Evolutionary conservation across 345 rosid genomes (phyloP).

Genomic region (Limnanthes douglasii): DNA sequence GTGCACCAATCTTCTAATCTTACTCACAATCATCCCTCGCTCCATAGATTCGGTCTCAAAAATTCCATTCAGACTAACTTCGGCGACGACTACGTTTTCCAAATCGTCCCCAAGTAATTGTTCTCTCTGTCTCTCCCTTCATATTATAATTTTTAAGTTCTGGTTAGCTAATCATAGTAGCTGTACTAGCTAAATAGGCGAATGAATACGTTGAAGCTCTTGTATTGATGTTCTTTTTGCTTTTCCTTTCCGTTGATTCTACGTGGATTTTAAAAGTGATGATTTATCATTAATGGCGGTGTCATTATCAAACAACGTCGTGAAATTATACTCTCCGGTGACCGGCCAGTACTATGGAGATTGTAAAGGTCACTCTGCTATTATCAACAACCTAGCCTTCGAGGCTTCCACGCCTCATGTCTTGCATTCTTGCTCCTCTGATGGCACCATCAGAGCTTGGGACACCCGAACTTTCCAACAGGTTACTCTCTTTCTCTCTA

Average conservation of each 20-base stretch:
- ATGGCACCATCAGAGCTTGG: constrained; percentile 82
- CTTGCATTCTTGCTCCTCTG: constrained; percentile 84
- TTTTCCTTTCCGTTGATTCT: no score
- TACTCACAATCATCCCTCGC: constrained; percentile 3
- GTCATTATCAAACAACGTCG: constrained; percentile 63
- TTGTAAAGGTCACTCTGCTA: constrained; percentile 54
- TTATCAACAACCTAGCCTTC: constrained; percentile 59
- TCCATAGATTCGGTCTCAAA: constrained; percentile 39
- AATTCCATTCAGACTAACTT: constrained; percentile 76
- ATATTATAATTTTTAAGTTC: no score
- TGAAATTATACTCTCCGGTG: constrained; percentile 72
- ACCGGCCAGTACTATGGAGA: constrained; percentile 84
- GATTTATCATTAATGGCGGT: constrained; percentile 90
- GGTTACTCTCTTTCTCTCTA: constrained; percentile 12
- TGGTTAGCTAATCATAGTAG: no score
- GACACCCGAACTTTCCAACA: constrained; percentile 70
- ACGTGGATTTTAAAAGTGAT: constrained; percentile 35
- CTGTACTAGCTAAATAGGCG: background rate
- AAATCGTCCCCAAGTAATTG: constrained; percentile 60
- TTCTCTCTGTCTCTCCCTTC: background rate
- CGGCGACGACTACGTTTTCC: constrained; percentile 80
- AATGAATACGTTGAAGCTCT: no score
- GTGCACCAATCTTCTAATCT: constrained; percentile 4
- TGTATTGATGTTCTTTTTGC: no score
- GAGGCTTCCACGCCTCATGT: constrained; percentile 46